These are phyloP conservation scores for Solanum pimpinellifolium DNA, from an alignment of 257 asterid genomes.

Conservation along the genomic window DNA sequence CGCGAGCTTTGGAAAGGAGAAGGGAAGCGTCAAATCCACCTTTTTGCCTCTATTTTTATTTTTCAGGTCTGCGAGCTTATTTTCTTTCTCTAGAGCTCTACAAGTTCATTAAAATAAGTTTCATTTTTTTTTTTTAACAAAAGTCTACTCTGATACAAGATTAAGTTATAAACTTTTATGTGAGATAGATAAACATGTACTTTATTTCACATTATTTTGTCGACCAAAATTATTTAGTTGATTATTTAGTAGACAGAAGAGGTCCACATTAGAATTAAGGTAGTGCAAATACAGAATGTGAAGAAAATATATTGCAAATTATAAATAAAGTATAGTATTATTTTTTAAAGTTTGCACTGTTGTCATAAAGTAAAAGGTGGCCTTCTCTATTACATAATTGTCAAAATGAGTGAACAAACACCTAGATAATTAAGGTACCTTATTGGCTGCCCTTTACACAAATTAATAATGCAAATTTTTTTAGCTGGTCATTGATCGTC, in stretches of 20 bases:
- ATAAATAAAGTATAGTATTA: background rate
- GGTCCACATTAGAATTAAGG: background rate
- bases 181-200: background rate
- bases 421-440: background rate
- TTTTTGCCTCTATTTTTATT: background rate
- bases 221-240: background rate
- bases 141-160: background rate
- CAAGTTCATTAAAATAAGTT: background rate
- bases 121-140: background rate
- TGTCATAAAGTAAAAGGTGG: conserved; percentile 2
- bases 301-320: background rate
- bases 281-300: background rate
- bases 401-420: background rate
- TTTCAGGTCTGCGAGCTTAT: background rate
- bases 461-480: background rate
- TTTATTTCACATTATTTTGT: background rate
- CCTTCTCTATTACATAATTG: background rate
- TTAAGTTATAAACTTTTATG: background rate
- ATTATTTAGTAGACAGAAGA: background rate
- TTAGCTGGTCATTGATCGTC: background rate
- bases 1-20: background rate
- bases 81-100: background rate
- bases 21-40: background rate
- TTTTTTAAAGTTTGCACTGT: conserved; percentile 10
- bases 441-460: background rate